Evolutionary conservation across 768 basidiomycete species (phyloP), one percentile per base, ranked within the genome.

Genomic region (Omphalotus guepiniiformis): DNA sequence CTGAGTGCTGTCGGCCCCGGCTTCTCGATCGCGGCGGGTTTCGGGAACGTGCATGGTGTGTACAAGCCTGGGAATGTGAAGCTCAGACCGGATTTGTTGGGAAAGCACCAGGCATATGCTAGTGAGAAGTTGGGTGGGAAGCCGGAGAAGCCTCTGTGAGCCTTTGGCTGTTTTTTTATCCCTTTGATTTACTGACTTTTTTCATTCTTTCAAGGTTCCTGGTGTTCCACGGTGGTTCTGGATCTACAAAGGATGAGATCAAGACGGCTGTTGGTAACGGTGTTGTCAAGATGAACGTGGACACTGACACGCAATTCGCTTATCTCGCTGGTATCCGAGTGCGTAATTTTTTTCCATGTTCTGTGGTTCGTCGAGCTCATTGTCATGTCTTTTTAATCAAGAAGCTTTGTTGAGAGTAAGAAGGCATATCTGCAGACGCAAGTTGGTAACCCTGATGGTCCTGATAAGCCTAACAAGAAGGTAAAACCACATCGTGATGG

Each of bases 401-500:
- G 88, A 99, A n/a, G n/a, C 75, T 98, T 94, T 63, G 66, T 98
- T 61, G 58, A 62, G 56, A 84, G 80, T 55, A 96, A 90, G 81
- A 80, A 83, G 57, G 95, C 79, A 51, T 98, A 96, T 73, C 77
- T 99, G 56, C 65, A 79, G 61, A 75, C 82, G 25, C 95, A 99
- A 65, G 92, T 98, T 53, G 95, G 95, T 41, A 98, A 97, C 79
- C 96, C 96, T 32, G 94, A 97, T 21, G 94, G 93, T 37, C 66
- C 82, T 18, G 94, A 97, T 72, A 95, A 95, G 77, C 95, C 95
- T 48, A 98, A 99, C 84, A 99, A 99, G 88, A 99, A 98, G 83
- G 85, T 83, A 47, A 18, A 62, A 50, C 11, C 6, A 22, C 7
- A 16, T 22, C 35, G 7, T 2, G 11, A 35, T 36, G 40, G 3